phyloP scores from a whole-genome alignment of 257 asterid genomes.

The Oldenlandia corymbosa region DNA sequence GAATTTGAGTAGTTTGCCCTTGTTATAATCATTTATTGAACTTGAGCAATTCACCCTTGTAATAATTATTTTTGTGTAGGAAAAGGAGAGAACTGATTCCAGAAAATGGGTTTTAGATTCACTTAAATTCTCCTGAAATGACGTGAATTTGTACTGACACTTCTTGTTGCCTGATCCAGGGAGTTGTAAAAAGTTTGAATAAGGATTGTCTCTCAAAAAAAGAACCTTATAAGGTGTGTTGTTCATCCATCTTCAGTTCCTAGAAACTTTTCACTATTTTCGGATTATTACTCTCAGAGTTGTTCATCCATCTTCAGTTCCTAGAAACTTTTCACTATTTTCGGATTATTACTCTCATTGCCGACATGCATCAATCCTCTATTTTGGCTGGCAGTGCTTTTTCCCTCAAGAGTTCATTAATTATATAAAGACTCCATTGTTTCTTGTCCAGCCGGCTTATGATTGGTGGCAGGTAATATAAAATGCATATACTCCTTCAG shows the following conservation, averaged over 20 bases:
- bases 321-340: constrained; percentile 25
- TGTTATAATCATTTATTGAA: no score
- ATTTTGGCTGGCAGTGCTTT: constrained; percentile 62
- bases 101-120: background rate
- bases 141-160: background rate
- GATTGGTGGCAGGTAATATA: constrained; percentile 86
- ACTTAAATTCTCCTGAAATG: background rate
- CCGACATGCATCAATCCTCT: constrained; percentile 18
- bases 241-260: constrained; percentile 16
- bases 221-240: constrained; percentile 67
- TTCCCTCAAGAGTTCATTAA: constrained; percentile 78
- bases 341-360: background rate
- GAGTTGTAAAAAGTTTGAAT: constrained; percentile 62
- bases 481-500: background rate
- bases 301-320: constrained; percentile 84
- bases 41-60: background rate
- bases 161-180: constrained; percentile 40
- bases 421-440: constrained; percentile 69
- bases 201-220: constrained; percentile 64
- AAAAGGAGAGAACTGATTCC: background rate
- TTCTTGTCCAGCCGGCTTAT: constrained; percentile 86
- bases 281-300: constrained; percentile 33
- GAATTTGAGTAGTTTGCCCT: no score
- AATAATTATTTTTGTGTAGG: background rate
- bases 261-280: constrained; percentile 34